Percentiles rank a stretch among this genome's conserved stretches.
These are phyloP conservation scores for Chalaropsis thielavioides DNA, from an alignment of 2,329 filamentous ascomycete genomes.

Conservation along the genomic window DNA sequence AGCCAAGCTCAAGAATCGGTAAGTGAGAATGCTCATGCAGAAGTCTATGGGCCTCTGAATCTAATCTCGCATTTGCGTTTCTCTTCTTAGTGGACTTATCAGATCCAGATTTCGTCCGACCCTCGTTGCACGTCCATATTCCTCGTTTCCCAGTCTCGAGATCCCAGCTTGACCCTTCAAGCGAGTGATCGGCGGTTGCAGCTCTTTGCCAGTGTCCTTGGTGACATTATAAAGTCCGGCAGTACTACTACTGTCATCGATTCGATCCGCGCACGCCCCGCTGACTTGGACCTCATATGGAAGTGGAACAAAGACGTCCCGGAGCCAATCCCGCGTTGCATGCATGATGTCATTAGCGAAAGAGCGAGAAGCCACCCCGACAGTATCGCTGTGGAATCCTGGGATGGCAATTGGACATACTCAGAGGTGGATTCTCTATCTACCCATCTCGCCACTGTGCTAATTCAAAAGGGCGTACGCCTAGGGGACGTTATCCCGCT, in stretches of 20 bases:
- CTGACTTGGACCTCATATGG: constrained; percentile 33
- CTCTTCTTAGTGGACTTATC: constrained; percentile 20
- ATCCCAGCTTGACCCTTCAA: constrained; percentile 17
- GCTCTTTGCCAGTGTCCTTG: constrained; percentile 20
- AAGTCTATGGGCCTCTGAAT: not conserved
- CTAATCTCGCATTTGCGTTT: not conserved
- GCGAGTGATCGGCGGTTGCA: constrained; percentile 19
- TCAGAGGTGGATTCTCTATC: constrained; percentile 31
- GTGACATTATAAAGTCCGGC: constrained; percentile 16
- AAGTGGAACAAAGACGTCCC: constrained; percentile 32
- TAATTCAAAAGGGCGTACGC: constrained; percentile 26
- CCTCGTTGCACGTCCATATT: constrained; percentile 16
- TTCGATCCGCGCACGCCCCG: constrained; percentile 16
- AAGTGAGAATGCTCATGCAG: not conserved
- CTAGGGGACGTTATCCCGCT: constrained; percentile 33
- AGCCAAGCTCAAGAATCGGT: constrained; percentile 11
- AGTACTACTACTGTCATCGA: constrained; percentile 1
- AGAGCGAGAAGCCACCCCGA: constrained; percentile 27
- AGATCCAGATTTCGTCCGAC: constrained; percentile 13
- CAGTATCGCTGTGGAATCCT: constrained; percentile 34
- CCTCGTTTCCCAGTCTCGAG: constrained; percentile 19
- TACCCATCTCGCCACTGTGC: constrained; percentile 28
- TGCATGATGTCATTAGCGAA: constrained; percentile 34
- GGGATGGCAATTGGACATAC: constrained; percentile 37
- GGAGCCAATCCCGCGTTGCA: constrained; percentile 28